phyloP scores from a whole-genome alignment of 2,329 filamentous ascomycete genomes.

The Xylariaceae sp. region DNA sequence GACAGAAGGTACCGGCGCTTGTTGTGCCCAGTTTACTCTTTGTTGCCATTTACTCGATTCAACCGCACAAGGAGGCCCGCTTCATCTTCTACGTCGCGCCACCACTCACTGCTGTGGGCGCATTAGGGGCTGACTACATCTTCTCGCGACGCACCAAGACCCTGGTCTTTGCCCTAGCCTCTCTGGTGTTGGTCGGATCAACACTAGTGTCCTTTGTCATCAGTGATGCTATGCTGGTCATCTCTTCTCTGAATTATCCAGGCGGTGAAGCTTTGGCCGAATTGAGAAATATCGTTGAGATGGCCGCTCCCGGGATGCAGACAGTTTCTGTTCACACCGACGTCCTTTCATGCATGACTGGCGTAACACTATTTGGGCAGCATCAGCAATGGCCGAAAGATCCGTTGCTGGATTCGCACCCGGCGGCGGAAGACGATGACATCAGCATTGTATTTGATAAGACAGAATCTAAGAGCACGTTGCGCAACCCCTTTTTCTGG shows the following conservation, averaged over 20 bases:
- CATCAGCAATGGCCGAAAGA: conserved; percentile 32
- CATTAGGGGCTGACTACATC: conserved; percentile 68
- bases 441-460: conserved; percentile 52
- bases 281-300: conserved; percentile 40
- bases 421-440: conserved; percentile 22
- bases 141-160: conserved; percentile 64
- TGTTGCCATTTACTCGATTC: conserved; percentile 74
- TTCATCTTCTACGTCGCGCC: conserved; percentile 91
- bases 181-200: conserved; percentile 54
- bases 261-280: conserved; percentile 72
- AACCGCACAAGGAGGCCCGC: conserved; percentile 93
- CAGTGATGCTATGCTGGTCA: conserved; percentile 64
- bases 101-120: conserved; percentile 71
- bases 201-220: conserved; percentile 56
- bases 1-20: conserved; percentile 42
- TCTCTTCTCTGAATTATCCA: conserved; percentile 90
- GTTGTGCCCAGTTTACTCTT: conserved; percentile 68
- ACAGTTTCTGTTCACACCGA: conserved; percentile 56
- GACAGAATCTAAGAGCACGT: conserved; percentile 49
- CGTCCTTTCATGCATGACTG: conserved; percentile 66
- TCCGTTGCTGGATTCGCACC: conserved; percentile 21
- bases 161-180: conserved; percentile 49
- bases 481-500: conserved; percentile 56
- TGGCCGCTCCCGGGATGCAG: conserved; percentile 28
- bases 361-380: conserved; percentile 62